Conservation (phyloP, 495 filamentous ascomycete species). For the Venustampulla echinocandica region DNA sequence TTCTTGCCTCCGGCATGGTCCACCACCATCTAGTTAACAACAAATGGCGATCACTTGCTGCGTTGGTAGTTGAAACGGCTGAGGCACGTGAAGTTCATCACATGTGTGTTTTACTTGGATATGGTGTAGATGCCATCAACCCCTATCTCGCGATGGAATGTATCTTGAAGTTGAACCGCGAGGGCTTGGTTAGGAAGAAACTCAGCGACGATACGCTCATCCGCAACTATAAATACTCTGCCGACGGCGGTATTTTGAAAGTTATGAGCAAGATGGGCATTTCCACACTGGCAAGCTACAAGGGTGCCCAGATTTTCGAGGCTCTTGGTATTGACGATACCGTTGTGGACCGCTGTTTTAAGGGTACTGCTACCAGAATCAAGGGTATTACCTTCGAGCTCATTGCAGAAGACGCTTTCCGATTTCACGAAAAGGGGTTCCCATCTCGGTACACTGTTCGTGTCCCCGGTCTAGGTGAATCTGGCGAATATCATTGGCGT, state of each 20-base stretch:
- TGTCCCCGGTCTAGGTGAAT: slow-evolving; percentile 81
- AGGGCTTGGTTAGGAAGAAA: slow-evolving; percentile 87
- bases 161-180: slow-evolving; percentile 96
- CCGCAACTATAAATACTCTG: slow-evolving; percentile 96
- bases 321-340: slow-evolving; percentile 94
- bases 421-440: slow-evolving; percentile 92
- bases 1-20: slow-evolving; percentile 88
- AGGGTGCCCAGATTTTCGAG: slow-evolving; percentile 98
- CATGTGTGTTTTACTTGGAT: slow-evolving; percentile 95
- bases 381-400: slow-evolving; percentile 92
- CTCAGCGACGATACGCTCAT: slow-evolving; percentile 77
- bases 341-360: slow-evolving; percentile 95
- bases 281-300: slow-evolving; percentile 95
- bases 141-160: slow-evolving; percentile 97
- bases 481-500: slow-evolving; percentile 99
- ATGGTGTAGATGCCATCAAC: slow-evolving; percentile 93
- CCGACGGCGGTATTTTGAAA: slow-evolving; percentile 96
- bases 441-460: slow-evolving; percentile 72
- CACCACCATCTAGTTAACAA: slow-evolving; percentile 97
- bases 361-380: slow-evolving; percentile 91
- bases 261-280: slow-evolving; percentile 99
- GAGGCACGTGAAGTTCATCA: slow-evolving; percentile 98
- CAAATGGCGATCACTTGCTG: slow-evolving; percentile 88
- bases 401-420: slow-evolving; percentile 94
- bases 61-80: slow-evolving; percentile 85